Conservation (phyloP, 1,284 basidiomycete genomes). For the Phaffia rhodozyma region DNA sequence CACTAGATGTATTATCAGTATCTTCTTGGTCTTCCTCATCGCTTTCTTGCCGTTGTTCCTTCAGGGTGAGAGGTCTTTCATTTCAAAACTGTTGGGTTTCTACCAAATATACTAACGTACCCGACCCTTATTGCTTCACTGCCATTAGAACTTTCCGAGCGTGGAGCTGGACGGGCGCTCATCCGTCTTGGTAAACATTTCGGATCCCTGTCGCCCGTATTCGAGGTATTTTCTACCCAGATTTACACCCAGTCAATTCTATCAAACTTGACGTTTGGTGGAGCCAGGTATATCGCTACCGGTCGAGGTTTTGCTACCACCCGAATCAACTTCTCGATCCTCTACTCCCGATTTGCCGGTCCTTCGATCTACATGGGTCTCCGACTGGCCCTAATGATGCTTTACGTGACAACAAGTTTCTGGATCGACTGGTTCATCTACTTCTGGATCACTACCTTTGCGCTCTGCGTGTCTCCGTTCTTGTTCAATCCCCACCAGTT, state of each 20-base stretch:
- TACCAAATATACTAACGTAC: background rate
- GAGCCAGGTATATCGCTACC: constrained; percentile 96
- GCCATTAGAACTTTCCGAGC: constrained; percentile 68
- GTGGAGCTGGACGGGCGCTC: constrained; percentile 77
- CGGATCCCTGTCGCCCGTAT: constrained; percentile 79
- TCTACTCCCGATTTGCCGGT: constrained; percentile 91
- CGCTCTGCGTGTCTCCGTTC: constrained; percentile 84
- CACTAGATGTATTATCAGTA: constrained; percentile 83
- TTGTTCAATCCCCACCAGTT: constrained; percentile 96
- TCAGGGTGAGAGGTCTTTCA: constrained; percentile 51
- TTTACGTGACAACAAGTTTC: constrained; percentile 77
- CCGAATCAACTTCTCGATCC: constrained; percentile 78
- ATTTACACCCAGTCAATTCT: constrained; percentile 92
- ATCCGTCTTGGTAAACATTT: constrained; percentile 85
- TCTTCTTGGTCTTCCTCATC: constrained; percentile 94
- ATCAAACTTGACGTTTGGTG: constrained; percentile 88
- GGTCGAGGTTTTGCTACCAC: constrained; percentile 94
- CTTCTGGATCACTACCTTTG: constrained; percentile 84
- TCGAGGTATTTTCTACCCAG: constrained; percentile 92
- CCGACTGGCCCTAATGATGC: constrained; percentile 73
- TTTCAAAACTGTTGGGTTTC: background rate
- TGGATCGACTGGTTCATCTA: constrained; percentile 87
- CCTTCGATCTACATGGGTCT: constrained; percentile 93
- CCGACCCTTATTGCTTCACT: background rate
- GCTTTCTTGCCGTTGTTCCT: constrained; percentile 85